A percentile compares a stretch with the other conserved stretches of the same genome.
These are phyloP conservation scores for Takashimella tepidaria DNA, from an alignment of 1,284 basidiomycete genomes.

Conservation along the genomic window DNA sequence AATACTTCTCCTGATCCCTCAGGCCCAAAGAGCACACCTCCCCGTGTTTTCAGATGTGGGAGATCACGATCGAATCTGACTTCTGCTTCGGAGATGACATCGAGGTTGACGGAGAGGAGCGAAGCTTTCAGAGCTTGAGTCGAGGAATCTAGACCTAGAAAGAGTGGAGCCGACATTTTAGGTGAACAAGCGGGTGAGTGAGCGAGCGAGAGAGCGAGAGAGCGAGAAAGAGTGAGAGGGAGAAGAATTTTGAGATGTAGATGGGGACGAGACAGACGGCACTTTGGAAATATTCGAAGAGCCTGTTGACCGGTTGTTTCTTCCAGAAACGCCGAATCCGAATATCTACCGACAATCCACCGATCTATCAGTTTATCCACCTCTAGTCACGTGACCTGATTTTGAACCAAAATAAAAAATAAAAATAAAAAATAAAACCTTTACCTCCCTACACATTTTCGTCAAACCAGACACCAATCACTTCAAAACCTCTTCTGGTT, in stretches of 20 bases:
- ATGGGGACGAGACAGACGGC: neutral
- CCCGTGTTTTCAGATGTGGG: constrained; percentile 63
- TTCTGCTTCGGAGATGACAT: constrained; percentile 63
- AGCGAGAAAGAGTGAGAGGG: neutral
- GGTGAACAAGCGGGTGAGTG: neutral
- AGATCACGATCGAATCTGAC: constrained; percentile 79
- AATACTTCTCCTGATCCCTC: constrained; percentile 64
- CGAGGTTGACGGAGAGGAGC: constrained; percentile 58
- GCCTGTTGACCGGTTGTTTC: neutral
- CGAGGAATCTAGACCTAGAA: constrained; percentile 80
- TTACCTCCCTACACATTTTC: too few species aligned
- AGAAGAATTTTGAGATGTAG: too few species aligned
- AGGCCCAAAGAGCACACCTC: constrained; percentile 65
- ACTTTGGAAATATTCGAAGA: neutral
- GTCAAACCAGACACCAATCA: too few species aligned
- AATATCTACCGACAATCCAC: neutral
- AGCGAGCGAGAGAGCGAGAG: neutral
- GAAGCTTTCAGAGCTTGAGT: constrained; percentile 76
- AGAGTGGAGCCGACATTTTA: constrained; percentile 50
- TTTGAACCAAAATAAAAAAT: too few species aligned
- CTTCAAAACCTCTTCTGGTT: too few species aligned
- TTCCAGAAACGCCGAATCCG: neutral
- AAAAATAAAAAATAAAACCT: too few species aligned
- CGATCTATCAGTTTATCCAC: neutral
- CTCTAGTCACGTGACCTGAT: neutral